These are phyloP conservation scores for Thermomucor indicae-seudaticae DNA, from an alignment of 371 early-diverging fungal genomes.

Conservation along the genomic window DNA sequence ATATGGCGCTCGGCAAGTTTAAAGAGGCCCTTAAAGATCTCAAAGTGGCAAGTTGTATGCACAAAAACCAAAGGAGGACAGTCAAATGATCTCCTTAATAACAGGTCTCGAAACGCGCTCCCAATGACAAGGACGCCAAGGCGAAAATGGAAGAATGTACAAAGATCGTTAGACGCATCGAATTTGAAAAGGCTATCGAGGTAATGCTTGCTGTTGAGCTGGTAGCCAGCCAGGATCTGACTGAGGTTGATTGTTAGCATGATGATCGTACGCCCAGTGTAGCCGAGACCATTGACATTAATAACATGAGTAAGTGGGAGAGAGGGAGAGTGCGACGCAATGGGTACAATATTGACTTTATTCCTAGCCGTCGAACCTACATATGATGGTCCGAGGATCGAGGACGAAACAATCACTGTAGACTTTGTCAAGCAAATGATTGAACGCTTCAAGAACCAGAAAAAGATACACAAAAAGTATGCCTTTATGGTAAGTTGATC, in stretches of 20 bases:
- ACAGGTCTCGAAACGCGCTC: slow-evolving; percentile 59
- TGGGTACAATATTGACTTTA: slow-evolving; percentile 11
- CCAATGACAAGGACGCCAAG: slow-evolving; percentile 67
- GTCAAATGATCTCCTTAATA: neutral
- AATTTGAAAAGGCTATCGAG: slow-evolving; percentile 94
- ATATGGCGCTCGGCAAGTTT: slow-evolving; percentile 80
- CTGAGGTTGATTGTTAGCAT: slow-evolving; percentile 20
- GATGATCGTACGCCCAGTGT: slow-evolving; percentile 40
- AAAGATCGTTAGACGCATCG: slow-evolving; percentile 80
- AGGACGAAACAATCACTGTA: slow-evolving; percentile 62
- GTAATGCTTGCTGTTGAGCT: slow-evolving; percentile 37
- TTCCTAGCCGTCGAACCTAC: slow-evolving; percentile 63
- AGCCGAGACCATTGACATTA: slow-evolving; percentile 44
- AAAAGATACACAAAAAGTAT: slow-evolving; percentile 88
- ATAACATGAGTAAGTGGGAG: slow-evolving; percentile 38
- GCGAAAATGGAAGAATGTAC: slow-evolving; percentile 76
- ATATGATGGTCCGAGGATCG: slow-evolving; percentile 60
- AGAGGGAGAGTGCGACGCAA: neutral
- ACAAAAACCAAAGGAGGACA: neutral
- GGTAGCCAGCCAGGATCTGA: neutral
- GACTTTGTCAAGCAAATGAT: slow-evolving; percentile 79
- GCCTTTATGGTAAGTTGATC: slow-evolving; percentile 57
- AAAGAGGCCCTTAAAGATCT: slow-evolving; percentile 85
- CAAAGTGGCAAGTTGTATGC: slow-evolving; percentile 50
- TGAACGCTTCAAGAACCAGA: slow-evolving; percentile 80